Conservation (phyloP, 1,284 basidiomycete species). For the Malassezia dermatis region DNA sequence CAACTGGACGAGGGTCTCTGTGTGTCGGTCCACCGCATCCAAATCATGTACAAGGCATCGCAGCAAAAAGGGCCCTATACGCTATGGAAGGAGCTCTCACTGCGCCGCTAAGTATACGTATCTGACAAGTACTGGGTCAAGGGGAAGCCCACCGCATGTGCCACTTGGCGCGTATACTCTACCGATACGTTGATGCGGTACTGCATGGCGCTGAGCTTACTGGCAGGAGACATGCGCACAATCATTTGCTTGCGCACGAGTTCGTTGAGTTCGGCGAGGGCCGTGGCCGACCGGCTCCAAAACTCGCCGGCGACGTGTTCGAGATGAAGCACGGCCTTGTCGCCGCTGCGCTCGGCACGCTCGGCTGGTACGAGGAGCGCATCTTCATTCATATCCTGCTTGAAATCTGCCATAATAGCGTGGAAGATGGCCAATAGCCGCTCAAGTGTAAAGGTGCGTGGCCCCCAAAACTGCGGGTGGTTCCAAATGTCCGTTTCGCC, state of each 20-base stretch:
- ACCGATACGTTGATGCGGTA: constrained; percentile 16
- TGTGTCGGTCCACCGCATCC: not conserved
- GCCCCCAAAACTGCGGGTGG: constrained; percentile 69
- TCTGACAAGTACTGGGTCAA: constrained; percentile 12
- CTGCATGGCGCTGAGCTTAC: constrained; percentile 14
- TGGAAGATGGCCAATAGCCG: constrained; percentile 72
- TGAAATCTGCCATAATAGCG: constrained; percentile 61
- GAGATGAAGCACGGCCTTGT: constrained; percentile 3
- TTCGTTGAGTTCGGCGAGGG: constrained; percentile 10
- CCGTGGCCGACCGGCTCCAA: constrained; percentile 15
- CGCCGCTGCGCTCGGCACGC: constrained; percentile 9
- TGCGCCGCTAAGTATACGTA: constrained; percentile 4
- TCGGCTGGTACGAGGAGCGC: constrained; percentile 10
- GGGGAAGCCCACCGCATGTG: constrained; percentile 14
- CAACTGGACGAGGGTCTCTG: not conserved
- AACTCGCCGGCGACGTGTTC: constrained; percentile 18
- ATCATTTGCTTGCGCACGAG: constrained; percentile 13
- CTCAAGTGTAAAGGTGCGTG: constrained; percentile 69
- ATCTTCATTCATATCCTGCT: constrained; percentile 17
- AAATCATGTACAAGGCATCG: constrained; percentile 16
- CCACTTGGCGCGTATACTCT: constrained; percentile 3
- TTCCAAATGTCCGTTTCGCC: constrained; percentile 53
- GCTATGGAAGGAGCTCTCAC: constrained; percentile 1
- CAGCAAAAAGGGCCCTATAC: constrained; percentile 5
- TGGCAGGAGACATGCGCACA: constrained; percentile 17